A percentile compares a stretch with the other conserved stretches of the same genome.
Conservation (phyloP, 1,284 basidiomycete genomes). For the Tilletiopsis washingtonensis region DNA sequence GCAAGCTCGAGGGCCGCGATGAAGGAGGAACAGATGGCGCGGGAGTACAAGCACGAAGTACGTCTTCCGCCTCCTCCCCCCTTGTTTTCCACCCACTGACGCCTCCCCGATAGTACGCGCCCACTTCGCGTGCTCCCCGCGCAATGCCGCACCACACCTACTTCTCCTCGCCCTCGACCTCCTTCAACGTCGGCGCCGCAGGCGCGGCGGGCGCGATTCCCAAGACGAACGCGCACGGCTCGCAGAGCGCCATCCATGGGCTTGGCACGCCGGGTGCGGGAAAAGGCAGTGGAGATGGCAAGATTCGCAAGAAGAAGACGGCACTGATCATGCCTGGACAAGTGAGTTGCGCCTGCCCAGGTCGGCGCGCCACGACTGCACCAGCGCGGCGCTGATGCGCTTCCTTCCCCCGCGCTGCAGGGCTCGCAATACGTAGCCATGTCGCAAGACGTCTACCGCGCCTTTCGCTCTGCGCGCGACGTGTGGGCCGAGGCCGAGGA, state of each 20-base stretch:
- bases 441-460: conserved; percentile 39
- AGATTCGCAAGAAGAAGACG: conserved; percentile 30
- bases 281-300: conserved; percentile 15
- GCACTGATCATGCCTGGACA: conserved; percentile 43
- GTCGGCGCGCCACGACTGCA: background rate
- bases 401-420: conserved; percentile 3
- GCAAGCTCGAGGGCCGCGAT: background rate
- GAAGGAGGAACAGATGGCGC: conserved; percentile 7
- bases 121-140: conserved; percentile 5
- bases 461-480: conserved; percentile 31
- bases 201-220: conserved; percentile 14
- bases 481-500: conserved; percentile 43
- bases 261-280: conserved; percentile 24
- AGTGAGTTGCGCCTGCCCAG: background rate
- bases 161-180: conserved; percentile 40
- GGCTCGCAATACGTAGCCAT: conserved; percentile 46
- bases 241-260: conserved; percentile 4
- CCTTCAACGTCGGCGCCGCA: conserved; percentile 39
- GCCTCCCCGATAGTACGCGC: conserved; percentile 10
- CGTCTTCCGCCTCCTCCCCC: background rate
- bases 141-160: conserved; percentile 39
- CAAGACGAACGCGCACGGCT: background rate
- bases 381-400: background rate
- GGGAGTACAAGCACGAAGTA: conserved; percentile 15
- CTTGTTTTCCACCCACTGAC: background rate